A percentile compares a stretch with the other conserved stretches of the same genome.
phyloP scores from a whole-genome alignment of 1,284 basidiomycete species.

The Papiliotrema nemorosa region DNA sequence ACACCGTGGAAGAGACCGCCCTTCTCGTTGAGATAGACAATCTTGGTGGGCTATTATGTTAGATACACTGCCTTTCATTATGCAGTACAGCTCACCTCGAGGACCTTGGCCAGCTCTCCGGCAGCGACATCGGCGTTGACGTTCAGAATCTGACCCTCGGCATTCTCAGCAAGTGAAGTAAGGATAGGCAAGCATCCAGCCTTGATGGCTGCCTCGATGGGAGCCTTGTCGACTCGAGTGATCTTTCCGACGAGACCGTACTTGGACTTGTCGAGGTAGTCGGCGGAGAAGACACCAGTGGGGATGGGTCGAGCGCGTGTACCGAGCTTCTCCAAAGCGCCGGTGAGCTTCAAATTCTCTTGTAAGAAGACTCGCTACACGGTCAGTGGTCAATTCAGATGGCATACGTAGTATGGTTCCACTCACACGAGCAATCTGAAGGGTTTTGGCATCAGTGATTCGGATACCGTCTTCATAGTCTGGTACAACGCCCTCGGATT shows the following conservation, averaged over 20 bases:
- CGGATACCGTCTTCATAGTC: conserved; percentile 95
- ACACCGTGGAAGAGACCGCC: conserved; percentile 97
- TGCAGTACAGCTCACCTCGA: conserved; percentile 57
- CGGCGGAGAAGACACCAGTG: conserved; percentile 90
- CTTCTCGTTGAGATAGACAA: conserved; percentile 98
- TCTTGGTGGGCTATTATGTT: conserved; percentile 72
- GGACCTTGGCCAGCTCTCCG: conserved; percentile 89
- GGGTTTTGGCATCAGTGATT: conserved; percentile 88
- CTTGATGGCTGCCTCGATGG: conserved; percentile 88
- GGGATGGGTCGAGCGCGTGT: conserved; percentile 93
- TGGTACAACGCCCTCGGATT: conserved; percentile 81
- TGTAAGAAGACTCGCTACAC: conserved; percentile 78
- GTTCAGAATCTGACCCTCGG: conserved; percentile 90
- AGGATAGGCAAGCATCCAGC: conserved; percentile 91
- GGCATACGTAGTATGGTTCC: not conserved
- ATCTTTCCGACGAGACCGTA: conserved; percentile 95
- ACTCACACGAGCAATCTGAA: conserved; percentile 72
- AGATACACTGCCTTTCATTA: not conserved
- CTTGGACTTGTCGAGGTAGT: conserved; percentile 88
- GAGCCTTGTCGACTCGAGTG: conserved; percentile 86
- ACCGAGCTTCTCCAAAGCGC: conserved; percentile 83
- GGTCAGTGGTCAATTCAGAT: conserved; percentile 4
- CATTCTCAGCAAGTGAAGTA: conserved; percentile 83
- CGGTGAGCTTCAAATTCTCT: conserved; percentile 89
- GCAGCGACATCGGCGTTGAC: conserved; percentile 97